Percentiles rank a stretch among this genome's conserved stretches.
Conservation (phyloP, 805 yeast genomes). For the Barnettozyma botsteinii region DNA sequence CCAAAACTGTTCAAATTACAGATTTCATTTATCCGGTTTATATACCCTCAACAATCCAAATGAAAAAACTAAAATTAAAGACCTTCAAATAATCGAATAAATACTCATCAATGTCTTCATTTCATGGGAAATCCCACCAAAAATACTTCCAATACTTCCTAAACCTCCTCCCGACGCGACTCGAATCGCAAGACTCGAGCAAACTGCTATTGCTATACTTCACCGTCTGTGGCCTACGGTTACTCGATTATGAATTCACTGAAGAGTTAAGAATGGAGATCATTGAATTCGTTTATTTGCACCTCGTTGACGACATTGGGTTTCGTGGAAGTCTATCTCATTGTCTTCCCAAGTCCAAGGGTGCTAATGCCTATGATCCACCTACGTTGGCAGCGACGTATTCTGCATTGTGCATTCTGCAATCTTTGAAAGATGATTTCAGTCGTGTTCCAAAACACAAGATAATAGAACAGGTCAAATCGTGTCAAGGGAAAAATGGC, state of each 20-base stretch:
- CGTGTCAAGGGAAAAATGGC: conserved; percentile 59
- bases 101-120: too few species aligned
- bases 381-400: conserved; percentile 71
- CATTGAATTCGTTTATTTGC: conserved; percentile 42
- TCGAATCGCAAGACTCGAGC: conserved; percentile 63
- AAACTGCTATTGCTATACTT: conserved; percentile 67
- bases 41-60: too few species aligned
- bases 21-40: too few species aligned
- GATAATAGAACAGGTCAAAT: conserved; percentile 48
- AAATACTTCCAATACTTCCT: conserved; percentile 48
- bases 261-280: conserved; percentile 27
- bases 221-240: conserved; percentile 48
- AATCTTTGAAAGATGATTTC: conserved; percentile 43
- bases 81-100: too few species aligned
- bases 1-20: too few species aligned
- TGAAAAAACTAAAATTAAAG: too few species aligned
- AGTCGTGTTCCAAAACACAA: conserved; percentile 33
- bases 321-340: conserved; percentile 58
- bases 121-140: not conserved
- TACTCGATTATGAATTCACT: conserved; percentile 24
- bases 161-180: conserved; percentile 45
- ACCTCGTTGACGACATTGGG: conserved; percentile 38
- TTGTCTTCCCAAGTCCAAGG: conserved; percentile 17
- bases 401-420: conserved; percentile 58
- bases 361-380: conserved; percentile 39